These are phyloP conservation scores for Trichoderma virens DNA, from an alignment of 495 filamentous ascomycete species.

Conservation along the genomic window DNA sequence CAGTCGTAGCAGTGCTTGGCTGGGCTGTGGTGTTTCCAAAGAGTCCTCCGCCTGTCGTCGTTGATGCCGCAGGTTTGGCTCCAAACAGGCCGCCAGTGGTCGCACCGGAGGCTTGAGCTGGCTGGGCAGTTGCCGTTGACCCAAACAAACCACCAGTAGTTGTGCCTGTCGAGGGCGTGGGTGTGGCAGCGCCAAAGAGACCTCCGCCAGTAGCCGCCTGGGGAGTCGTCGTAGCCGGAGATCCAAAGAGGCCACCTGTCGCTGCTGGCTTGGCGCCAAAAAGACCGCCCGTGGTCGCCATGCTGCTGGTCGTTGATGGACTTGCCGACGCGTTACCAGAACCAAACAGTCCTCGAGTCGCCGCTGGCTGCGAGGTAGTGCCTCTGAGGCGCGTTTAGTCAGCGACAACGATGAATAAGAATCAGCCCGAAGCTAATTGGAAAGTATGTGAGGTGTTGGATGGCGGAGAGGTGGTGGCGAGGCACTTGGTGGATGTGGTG, in stretches of 20 bases:
- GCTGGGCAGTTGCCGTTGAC: slow-evolving; percentile 17
- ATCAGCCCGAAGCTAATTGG: neutral
- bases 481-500: neutral
- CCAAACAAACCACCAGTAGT: slow-evolving; percentile 32
- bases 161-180: neutral
- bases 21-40: slow-evolving; percentile 22
- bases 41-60: slow-evolving; percentile 23
- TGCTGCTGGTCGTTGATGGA: neutral
- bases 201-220: neutral
- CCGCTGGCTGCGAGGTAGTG: slow-evolving; percentile 33
- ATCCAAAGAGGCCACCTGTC: slow-evolving; percentile 8
- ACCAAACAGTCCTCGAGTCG: slow-evolving; percentile 23
- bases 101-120: neutral
- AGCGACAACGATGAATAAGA: slow-evolving; percentile 13
- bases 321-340: slow-evolving; percentile 13
- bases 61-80: slow-evolving; percentile 13
- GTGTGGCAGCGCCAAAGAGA: neutral
- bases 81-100: slow-evolving; percentile 24
- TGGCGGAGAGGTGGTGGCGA: neutral
- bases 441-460: neutral
- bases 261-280: slow-evolving; percentile 29
- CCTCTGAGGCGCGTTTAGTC: slow-evolving; percentile 20
- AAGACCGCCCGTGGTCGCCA: slow-evolving; percentile 34
- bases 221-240: slow-evolving; percentile 17
- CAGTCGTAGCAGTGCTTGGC: slow-evolving; percentile 14